phyloP scores from a whole-genome alignment of 768 basidiomycete species.

The Lactarius akahatsu region DNA sequence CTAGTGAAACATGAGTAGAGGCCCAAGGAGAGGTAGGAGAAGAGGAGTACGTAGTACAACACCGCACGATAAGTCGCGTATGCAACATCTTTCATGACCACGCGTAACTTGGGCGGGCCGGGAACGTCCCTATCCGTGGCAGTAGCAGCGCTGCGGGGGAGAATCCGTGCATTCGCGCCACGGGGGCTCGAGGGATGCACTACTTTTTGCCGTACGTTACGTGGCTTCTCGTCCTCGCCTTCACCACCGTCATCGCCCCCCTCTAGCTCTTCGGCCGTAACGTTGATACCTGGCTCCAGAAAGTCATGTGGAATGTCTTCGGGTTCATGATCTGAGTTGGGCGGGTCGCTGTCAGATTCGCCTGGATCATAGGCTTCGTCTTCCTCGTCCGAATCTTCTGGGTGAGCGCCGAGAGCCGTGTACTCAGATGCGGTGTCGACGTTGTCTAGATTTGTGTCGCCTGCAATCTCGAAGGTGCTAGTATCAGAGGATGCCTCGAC shows the following conservation, averaged over 20 bases:
- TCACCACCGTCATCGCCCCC: conserved; percentile 3
- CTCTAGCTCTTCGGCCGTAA: conserved; percentile 2
- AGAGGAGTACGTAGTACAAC: conserved; percentile 65
- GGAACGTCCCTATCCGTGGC: conserved; percentile 2
- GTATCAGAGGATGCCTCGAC: conserved; percentile 50
- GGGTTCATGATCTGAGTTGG: conserved; percentile 20
- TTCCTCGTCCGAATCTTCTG: conserved; percentile 53
- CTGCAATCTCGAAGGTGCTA: conserved; percentile 32
- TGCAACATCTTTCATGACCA: conserved; percentile 57
- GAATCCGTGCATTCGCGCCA: conserved; percentile 28
- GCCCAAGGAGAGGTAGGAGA: background rate
- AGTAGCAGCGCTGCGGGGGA: background rate
- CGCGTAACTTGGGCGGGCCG: conserved; percentile 51
- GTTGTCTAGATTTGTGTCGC: conserved; percentile 27
- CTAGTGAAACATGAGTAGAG: conserved; percentile 38
- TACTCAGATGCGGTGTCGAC: conserved; percentile 50
- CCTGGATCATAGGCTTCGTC: conserved; percentile 41
- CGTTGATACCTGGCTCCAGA: conserved; percentile 3
- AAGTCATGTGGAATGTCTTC: conserved; percentile 19
- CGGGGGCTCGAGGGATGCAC: conserved; percentile 45
- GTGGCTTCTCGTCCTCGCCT: conserved; percentile 23
- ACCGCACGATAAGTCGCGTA: conserved; percentile 64
- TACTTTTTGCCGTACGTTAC: conserved; percentile 38
- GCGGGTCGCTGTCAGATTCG: conserved; percentile 23
- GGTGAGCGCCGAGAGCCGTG: conserved; percentile 37